Percentiles rank a stretch among this genome's conserved stretches.
phyloP scores from a whole-genome alignment of 2,329 filamentous ascomycete species.

The Phyllosticta paracitricarpa region DNA sequence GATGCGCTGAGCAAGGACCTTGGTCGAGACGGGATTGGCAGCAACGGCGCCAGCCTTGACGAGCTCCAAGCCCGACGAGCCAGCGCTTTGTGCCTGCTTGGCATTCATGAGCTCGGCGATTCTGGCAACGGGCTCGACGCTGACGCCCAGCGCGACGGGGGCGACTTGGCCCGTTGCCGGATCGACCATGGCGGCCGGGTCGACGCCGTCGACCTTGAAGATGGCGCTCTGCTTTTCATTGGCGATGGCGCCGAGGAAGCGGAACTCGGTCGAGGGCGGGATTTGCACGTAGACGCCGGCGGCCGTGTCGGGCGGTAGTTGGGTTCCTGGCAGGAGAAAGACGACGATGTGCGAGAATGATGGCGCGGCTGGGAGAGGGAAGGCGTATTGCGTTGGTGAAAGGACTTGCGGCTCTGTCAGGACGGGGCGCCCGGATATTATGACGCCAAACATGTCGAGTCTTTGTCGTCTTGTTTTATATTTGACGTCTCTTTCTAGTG shows the following conservation, averaged over 20 bases:
- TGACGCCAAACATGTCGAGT: slow-evolving; percentile 48
- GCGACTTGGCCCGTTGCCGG: not conserved
- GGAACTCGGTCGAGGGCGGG: slow-evolving; percentile 54
- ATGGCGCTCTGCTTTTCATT: slow-evolving; percentile 86
- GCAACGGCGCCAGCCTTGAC: slow-evolving; percentile 23
- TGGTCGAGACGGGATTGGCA: slow-evolving; percentile 48
- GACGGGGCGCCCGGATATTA: slow-evolving; percentile 51
- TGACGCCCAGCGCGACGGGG: slow-evolving; percentile 64
- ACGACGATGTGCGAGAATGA: slow-evolving; percentile 68
- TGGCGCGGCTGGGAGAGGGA: slow-evolving; percentile 54
- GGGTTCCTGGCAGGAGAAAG: slow-evolving; percentile 71
- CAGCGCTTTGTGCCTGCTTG: slow-evolving; percentile 33
- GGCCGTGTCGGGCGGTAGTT: slow-evolving; percentile 64
- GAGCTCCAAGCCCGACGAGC: slow-evolving; percentile 19
- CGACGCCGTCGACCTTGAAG: slow-evolving; percentile 55
- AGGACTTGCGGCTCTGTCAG: slow-evolving; percentile 47
- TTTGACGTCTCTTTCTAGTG: not conserved
- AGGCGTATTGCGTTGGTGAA: slow-evolving; percentile 53
- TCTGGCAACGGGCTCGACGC: slow-evolving; percentile 64
- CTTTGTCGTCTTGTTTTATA: not conserved
- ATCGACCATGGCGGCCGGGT: not conserved
- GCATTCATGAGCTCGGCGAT: slow-evolving; percentile 61
- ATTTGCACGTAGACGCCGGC: slow-evolving; percentile 84
- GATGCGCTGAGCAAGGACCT: slow-evolving; percentile 79
- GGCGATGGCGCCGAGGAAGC: slow-evolving; percentile 79